Evolutionary conservation across 805 yeast species (phyloP), one percentile per base, ranked within the genome.

Genomic region (Teunomyces atbi): DNA sequence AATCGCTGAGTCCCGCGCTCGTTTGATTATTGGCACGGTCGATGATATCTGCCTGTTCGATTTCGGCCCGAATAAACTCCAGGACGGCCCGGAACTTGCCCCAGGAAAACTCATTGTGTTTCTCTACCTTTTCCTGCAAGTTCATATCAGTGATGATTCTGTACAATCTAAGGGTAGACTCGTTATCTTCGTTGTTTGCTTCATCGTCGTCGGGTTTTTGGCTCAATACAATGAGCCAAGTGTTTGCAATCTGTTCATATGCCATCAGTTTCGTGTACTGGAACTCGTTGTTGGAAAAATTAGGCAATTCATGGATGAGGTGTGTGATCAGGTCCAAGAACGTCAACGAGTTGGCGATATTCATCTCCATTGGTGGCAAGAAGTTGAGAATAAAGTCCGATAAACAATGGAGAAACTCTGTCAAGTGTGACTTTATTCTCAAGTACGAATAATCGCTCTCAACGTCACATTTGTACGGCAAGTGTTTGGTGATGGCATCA

Each of bases 401-500:
- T 45, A 89, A 68, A 18, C 88, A 81, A 50, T 75, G 73, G 49
- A 86, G 76, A 54, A 89, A 87, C 54, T 86, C 94, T 48, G 78
- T 78, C 50, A 87, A 76, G 47, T 71, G 65, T 5, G 85, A 79
- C 57, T 86, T 82, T 30, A 89, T 86, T 46, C 96, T 73, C 47
- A 86, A 65, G 61, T 81, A 89, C 4, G 91, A 81, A 59, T 89
- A 89, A 62, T 89, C 96, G 40, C 86, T 79, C 30, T 77, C 72
- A 7, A 76, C 72, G 55, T 86, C 90, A 51, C 88, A 89, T 53
- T 83, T 83, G 62, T 86, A 88, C 1, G 96, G 96, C 52, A 89
- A 64, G 48, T 76, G 73, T 7, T 62, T 61, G 16, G 67, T 55
- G 21, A 87, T 77, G 4, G 58, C 59, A 16, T 72, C 60, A 41